Percentiles rank a stretch among this genome's conserved stretches.
phyloP scores from a whole-genome alignment of 495 filamentous ascomycete species.

The Bathelium albidoporum region DNA sequence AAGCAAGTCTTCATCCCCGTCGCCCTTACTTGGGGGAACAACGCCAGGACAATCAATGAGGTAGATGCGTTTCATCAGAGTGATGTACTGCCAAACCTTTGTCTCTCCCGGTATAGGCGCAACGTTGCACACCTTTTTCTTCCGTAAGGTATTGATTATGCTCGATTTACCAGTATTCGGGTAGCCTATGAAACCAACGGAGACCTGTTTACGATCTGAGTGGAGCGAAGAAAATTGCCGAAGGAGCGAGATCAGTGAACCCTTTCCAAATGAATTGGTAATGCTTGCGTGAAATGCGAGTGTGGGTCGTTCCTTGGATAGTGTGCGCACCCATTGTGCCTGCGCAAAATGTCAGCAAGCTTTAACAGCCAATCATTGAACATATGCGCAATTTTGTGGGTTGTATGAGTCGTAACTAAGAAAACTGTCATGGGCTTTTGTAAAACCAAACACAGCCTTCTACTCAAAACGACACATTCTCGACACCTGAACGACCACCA shows the following conservation, averaged over 20 bases:
- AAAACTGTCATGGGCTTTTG: slow-evolving; percentile 57
- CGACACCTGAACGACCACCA: slow-evolving; percentile 43
- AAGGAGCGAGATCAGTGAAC: slow-evolving; percentile 31
- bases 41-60: slow-evolving; percentile 96
- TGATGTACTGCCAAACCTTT: slow-evolving; percentile 97
- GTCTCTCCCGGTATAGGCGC: slow-evolving; percentile 95
- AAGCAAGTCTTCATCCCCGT: slow-evolving; percentile 80
- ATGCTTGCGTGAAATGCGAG: slow-evolving; percentile 87
- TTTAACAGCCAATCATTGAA: slow-evolving; percentile 8
- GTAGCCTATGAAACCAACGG: slow-evolving; percentile 35
- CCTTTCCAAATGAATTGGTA: slow-evolving; percentile 60
- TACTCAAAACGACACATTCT: slow-evolving; percentile 81
- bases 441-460: slow-evolving; percentile 49
- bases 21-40: slow-evolving; percentile 72
- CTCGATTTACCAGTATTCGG: slow-evolving; percentile 35
- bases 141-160: slow-evolving; percentile 44
- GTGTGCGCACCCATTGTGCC: slow-evolving; percentile 73
- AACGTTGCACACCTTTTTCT: slow-evolving; percentile 85
- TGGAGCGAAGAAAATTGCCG: slow-evolving; percentile 91
- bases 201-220: slow-evolving; percentile 71
- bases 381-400: not conserved
- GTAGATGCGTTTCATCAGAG: slow-evolving; percentile 92
- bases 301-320: slow-evolving; percentile 83
- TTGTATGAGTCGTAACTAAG: slow-evolving; percentile 99
- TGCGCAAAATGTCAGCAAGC: slow-evolving; percentile 32